Conservation (phyloP, 1,284 basidiomycete genomes). For the Marasmius fiardii region DNA sequence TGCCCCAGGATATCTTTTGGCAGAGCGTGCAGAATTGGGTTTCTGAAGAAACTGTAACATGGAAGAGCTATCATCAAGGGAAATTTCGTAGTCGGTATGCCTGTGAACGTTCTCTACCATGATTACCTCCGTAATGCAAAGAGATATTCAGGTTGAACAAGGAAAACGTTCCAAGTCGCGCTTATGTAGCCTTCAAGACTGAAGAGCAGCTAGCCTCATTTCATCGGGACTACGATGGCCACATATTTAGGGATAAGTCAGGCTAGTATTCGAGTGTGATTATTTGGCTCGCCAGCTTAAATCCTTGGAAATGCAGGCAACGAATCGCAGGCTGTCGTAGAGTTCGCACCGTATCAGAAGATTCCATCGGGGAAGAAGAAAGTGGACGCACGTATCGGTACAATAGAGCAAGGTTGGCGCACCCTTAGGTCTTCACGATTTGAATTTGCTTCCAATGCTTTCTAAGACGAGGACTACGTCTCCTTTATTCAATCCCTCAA, state of each 20-base stretch:
- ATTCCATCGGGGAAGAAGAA: conserved; percentile 75
- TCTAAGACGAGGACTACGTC: conserved; percentile 72
- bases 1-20: conserved; percentile 95
- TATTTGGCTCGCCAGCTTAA: not conserved
- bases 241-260: conserved; percentile 88
- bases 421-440: not conserved
- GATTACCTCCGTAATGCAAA: not conserved
- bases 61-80: conserved; percentile 68
- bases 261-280: conserved; percentile 45
- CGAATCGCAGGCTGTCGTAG: conserved; percentile 86
- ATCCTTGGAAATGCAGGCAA: conserved; percentile 52
- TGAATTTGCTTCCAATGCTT: not conserved
- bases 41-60: conserved; percentile 64
- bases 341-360: conserved; percentile 93
- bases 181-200: conserved; percentile 88
- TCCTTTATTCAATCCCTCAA: conserved; percentile 75
- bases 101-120: not conserved
- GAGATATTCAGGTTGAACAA: conserved; percentile 56
- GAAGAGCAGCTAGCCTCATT: conserved; percentile 74
- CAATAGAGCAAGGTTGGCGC: conserved; percentile 70
- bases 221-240: conserved; percentile 86
- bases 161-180: conserved; percentile 82
- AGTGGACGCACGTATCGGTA: conserved; percentile 63
- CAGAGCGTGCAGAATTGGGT: conserved; percentile 85
- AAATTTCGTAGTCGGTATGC: conserved; percentile 72